Evolutionary conservation across 2,329 filamentous ascomycete genomes (phyloP).

Genomic region (Penicillium sp.): DNA sequence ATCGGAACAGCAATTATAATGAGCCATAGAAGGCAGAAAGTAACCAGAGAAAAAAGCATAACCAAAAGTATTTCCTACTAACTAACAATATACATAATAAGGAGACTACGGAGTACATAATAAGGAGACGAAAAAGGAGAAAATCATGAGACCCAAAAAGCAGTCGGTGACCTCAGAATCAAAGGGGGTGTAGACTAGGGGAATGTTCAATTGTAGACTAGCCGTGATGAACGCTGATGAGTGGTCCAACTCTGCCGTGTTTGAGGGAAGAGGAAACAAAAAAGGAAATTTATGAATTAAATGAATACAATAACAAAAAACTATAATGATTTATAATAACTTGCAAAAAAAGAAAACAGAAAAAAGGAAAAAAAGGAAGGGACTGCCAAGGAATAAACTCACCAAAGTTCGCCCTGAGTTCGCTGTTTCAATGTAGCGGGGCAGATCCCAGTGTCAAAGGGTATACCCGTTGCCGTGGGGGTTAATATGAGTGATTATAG

Average conservation of each 20-base stretch:
- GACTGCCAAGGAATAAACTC: constrained; percentile 32
- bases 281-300: neutral
- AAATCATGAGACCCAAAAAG: constrained; percentile 29
- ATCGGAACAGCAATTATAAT: neutral
- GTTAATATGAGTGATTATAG: constrained; percentile 19
- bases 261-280: constrained; percentile 10
- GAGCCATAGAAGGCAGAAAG: neutral
- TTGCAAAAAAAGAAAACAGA: neutral
- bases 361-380: constrained; percentile 13
- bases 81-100: neutral
- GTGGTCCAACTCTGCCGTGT: constrained; percentile 26
- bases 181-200: constrained; percentile 13
- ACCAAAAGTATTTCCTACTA: neutral
- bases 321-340: neutral
- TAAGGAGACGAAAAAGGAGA: neutral
- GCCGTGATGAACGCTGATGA: constrained; percentile 8
- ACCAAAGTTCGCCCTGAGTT: constrained; percentile 32
- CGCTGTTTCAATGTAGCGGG: constrained; percentile 37
- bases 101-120: too few species aligned
- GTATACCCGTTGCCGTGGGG: constrained; percentile 31
- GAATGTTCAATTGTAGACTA: constrained; percentile 24
- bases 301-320: neutral
- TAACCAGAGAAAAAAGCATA: neutral
- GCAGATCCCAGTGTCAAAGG: constrained; percentile 37
- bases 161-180: constrained; percentile 22